These are phyloP conservation scores for Neotropicomus parvogracilis DNA, from an alignment of 1,284 basidiomycete species.

Conservation along the genomic window DNA sequence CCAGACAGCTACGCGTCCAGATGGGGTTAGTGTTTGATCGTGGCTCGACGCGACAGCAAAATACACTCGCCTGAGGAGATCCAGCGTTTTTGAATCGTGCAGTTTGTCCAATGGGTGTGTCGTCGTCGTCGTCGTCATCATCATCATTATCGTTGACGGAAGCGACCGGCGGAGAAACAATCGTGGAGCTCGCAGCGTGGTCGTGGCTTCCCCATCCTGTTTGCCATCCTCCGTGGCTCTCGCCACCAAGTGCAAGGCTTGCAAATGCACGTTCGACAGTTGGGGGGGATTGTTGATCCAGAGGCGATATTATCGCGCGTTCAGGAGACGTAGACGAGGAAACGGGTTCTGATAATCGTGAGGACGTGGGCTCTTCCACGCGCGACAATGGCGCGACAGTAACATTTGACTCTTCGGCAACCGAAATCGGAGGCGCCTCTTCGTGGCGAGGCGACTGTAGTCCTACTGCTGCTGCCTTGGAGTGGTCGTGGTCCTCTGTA, in stretches of 20 bases:
- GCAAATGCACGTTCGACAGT: conserved; percentile 48
- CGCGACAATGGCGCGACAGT: conserved; percentile 4
- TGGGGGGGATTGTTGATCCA: conserved; percentile 42
- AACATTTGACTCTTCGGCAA: conserved; percentile 11
- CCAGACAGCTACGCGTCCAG: conserved; percentile 16
- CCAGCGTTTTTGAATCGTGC: conserved; percentile 36
- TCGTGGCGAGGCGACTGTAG: conserved; percentile 9
- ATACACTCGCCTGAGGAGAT: conserved; percentile 26
- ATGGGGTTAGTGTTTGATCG: conserved; percentile 3
- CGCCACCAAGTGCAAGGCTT: conserved; percentile 60
- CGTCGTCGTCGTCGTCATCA: conserved; percentile 61
- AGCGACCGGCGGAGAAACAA: conserved; percentile 12
- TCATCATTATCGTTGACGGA: conserved; percentile 13
- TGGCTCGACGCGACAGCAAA: neutral
- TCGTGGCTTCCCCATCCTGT: conserved; percentile 41
- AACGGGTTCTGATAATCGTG: conserved; percentile 17
- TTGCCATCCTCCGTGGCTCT: conserved; percentile 57
- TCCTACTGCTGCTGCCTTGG: conserved; percentile 6
- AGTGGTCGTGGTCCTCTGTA: conserved; percentile 19
- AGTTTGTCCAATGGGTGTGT: conserved; percentile 65
- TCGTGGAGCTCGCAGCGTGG: conserved; percentile 5
- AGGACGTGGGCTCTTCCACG: conserved; percentile 11
- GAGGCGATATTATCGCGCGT: conserved; percentile 47
- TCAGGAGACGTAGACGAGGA: conserved; percentile 26
- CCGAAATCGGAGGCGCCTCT: conserved; percentile 1